These are phyloP conservation scores for Candida gorgasii DNA, from an alignment of 805 yeast genomes.

Conservation along the genomic window DNA sequence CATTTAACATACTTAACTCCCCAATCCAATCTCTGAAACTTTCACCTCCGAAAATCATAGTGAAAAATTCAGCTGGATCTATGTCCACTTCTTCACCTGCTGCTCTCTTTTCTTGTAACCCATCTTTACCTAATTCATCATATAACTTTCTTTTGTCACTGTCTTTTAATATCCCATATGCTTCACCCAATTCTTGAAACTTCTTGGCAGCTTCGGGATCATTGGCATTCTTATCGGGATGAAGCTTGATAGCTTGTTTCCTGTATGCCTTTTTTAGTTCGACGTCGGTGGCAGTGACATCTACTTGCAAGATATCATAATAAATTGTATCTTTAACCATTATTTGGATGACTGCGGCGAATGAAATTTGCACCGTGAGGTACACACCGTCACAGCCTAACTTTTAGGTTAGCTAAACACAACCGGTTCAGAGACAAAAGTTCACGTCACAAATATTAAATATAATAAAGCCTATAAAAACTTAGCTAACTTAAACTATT, in stretches of 20 bases:
- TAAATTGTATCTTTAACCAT: constrained; percentile 88
- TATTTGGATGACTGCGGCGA: background rate
- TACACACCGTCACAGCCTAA: background rate
- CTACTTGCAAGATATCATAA: constrained; percentile 76
- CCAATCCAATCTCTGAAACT: constrained; percentile 83
- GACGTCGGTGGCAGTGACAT: constrained; percentile 65
- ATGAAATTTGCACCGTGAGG: background rate
- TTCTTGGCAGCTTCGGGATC: constrained; percentile 86
- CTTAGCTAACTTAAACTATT: no score
- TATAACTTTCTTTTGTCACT: constrained; percentile 65
- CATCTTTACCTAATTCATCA: constrained; percentile 72
- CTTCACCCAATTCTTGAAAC: constrained; percentile 70
- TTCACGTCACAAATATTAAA: no score
- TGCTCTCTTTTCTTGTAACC: constrained; percentile 55
- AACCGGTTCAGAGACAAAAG: no score
- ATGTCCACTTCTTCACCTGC: constrained; percentile 68
- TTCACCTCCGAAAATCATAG: constrained; percentile 82
- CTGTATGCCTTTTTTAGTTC: constrained; percentile 95
- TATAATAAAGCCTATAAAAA: no score
- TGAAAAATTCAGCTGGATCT: constrained; percentile 85
- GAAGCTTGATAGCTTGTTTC: constrained; percentile 82
- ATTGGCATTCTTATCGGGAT: constrained; percentile 96
- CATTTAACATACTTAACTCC: constrained; percentile 71
- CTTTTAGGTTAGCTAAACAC: background rate
- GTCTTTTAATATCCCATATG: constrained; percentile 81